Conservation (phyloP, 495 filamentous ascomycete species). For the Daldinia loculata region DNA sequence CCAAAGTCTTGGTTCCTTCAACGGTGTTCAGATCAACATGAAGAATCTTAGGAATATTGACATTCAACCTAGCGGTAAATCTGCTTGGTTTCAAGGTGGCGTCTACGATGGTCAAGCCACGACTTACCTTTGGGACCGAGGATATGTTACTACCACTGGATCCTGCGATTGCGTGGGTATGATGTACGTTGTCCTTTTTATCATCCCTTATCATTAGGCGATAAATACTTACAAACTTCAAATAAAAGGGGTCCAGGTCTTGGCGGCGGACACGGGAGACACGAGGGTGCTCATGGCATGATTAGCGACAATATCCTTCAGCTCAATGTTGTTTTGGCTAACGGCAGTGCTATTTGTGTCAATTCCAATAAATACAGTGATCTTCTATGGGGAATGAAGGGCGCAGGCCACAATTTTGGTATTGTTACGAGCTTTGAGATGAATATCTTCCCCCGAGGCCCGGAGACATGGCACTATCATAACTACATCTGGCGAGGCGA, state of each 20-base stretch:
- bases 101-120: constrained; percentile 21
- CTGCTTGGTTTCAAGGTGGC: constrained; percentile 47
- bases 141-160: constrained; percentile 56
- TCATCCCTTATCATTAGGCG: no score
- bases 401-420: constrained; percentile 66
- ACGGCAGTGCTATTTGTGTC: constrained; percentile 53
- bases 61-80: constrained; percentile 4
- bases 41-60: constrained; percentile 10
- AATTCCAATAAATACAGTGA: constrained; percentile 49
- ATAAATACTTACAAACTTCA: no score
- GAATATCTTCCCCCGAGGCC: constrained; percentile 38
- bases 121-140: constrained; percentile 50
- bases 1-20: constrained; percentile 21
- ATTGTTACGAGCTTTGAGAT: constrained; percentile 54
- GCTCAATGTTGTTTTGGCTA: constrained; percentile 58
- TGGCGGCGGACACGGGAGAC: constrained; percentile 68
- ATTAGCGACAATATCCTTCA: constrained; percentile 58
- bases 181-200: constrained; percentile 57
- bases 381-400: constrained; percentile 61
- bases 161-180: constrained; percentile 62
- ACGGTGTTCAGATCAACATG: constrained; percentile 20
- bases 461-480: constrained; percentile 51
- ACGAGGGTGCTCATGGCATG: constrained; percentile 64
- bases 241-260: neutral
- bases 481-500: constrained; percentile 55